Conservation (phyloP, 805 yeast genomes). For the Candida piceae region DNA sequence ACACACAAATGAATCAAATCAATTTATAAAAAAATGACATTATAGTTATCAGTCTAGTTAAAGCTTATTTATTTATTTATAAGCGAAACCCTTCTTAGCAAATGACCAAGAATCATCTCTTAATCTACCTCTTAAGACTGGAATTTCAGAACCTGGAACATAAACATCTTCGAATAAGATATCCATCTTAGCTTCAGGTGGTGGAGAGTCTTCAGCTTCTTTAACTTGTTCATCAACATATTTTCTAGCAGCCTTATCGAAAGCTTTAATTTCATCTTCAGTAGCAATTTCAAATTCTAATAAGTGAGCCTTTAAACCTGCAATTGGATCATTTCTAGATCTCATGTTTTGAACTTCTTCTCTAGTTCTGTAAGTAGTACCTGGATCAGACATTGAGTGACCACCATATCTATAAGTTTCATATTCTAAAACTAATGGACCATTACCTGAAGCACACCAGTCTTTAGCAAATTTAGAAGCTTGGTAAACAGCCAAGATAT, state of each 20-base stretch:
- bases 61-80: slow-evolving; percentile 31
- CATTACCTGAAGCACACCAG: slow-evolving; percentile 90
- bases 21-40: too few species aligned
- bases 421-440: slow-evolving; percentile 93
- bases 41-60: too few species aligned
- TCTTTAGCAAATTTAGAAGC: slow-evolving; percentile 97
- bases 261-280: slow-evolving; percentile 90
- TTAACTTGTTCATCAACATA: slow-evolving; percentile 93
- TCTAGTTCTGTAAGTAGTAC: slow-evolving; percentile 99
- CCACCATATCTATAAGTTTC: slow-evolving; percentile 99
- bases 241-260: slow-evolving; percentile 94
- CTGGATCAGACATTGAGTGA: slow-evolving; percentile 99
- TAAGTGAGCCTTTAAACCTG: slow-evolving; percentile 86
- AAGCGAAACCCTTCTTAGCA: slow-evolving; percentile 35
- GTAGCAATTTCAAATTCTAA: slow-evolving; percentile 81
- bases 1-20: too few species aligned
- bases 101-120: slow-evolving; percentile 86
- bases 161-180: slow-evolving; percentile 95
- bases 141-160: slow-evolving; percentile 89
- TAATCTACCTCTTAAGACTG: slow-evolving; percentile 93
- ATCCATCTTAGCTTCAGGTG: slow-evolving; percentile 94
- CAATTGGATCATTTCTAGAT: slow-evolving; percentile 95
- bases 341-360: slow-evolving; percentile 99
- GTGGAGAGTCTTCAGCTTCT: slow-evolving; percentile 88
- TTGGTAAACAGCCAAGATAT: slow-evolving; percentile 88